Evolutionary conservation across 1,284 basidiomycete species (phyloP).

Genomic region (Heliocybe sulcata): DNA sequence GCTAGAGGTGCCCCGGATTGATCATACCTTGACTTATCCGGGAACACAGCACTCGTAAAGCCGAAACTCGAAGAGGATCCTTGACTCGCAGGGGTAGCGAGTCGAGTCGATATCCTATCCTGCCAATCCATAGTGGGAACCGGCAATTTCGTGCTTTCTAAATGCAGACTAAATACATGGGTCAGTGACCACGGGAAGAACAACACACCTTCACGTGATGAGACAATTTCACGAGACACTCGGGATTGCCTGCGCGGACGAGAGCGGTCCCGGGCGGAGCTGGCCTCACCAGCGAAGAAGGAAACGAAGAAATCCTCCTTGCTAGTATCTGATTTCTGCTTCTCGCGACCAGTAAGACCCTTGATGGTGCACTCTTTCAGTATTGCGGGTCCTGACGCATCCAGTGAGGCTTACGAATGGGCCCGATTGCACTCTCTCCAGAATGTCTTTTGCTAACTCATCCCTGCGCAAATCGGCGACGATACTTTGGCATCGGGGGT

Average conservation of each 20-base stretch:
- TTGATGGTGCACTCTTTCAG: constrained; percentile 18
- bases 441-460: constrained; percentile 62
- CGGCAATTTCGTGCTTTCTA: constrained; percentile 53
- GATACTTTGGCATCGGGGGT: constrained; percentile 62
- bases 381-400: constrained; percentile 5
- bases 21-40: constrained; percentile 8
- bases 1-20: constrained; percentile 23
- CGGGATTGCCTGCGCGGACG: constrained; percentile 68
- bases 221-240: constrained; percentile 70
- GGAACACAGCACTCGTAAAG: constrained; percentile 2
- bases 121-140: constrained; percentile 74
- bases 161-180: constrained; percentile 1
- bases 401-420: constrained; percentile 50
- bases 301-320: constrained; percentile 70
- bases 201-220: constrained; percentile 47
- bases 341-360: constrained; percentile 58
- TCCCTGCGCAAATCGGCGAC: constrained; percentile 66
- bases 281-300: constrained; percentile 51
- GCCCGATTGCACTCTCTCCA: constrained; percentile 65
- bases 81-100: constrained; percentile 22
- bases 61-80: neutral
- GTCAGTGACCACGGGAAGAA: neutral
- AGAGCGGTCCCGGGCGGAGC: constrained; percentile 43
- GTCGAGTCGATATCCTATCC: constrained; percentile 52
- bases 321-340: constrained; percentile 40